Percentiles rank a stretch among this genome's conserved stretches.
Evolutionary conservation across 179 eudicot species (phyloP).

Genomic region (Patellifolia procumbens): DNA sequence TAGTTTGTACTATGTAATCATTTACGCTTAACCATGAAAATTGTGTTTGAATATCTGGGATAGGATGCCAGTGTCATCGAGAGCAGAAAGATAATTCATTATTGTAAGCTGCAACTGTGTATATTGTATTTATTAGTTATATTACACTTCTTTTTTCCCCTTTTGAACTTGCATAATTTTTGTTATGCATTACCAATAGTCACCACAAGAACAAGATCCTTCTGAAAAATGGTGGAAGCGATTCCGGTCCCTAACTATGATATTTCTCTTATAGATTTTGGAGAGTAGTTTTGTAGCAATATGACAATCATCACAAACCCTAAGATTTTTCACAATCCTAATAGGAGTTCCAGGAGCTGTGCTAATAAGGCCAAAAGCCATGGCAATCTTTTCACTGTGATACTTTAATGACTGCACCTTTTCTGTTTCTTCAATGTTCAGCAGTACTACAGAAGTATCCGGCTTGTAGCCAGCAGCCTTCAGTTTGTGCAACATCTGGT

Average conservation of each 20-base stretch:
- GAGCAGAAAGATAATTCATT: background rate
- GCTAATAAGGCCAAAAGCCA: constrained; percentile 50
- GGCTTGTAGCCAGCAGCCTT: constrained; percentile 39
- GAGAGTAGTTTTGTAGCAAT: constrained; percentile 50
- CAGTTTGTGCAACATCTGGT: constrained; percentile 41
- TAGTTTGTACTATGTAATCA: constrained; percentile 5
- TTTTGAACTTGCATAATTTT: background rate
- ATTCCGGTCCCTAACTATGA: constrained; percentile 49
- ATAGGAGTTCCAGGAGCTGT: constrained; percentile 43
- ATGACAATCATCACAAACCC: constrained; percentile 62
- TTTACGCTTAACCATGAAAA: background rate
- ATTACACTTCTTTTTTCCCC: background rate
- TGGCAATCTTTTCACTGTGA: constrained; percentile 60
- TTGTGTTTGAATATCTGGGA: background rate
- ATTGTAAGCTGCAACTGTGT: constrained; percentile 19
- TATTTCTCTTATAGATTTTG: constrained; percentile 42
- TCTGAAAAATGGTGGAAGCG: constrained; percentile 53
- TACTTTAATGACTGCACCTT: constrained; percentile 42
- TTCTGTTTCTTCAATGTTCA: constrained; percentile 43
- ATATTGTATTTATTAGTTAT: background rate
- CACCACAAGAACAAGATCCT: constrained; percentile 57
- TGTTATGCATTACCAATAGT: constrained; percentile 40
- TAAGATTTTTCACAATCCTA: constrained; percentile 52
- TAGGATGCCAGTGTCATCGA: background rate
- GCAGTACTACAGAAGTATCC: constrained; percentile 40